Evolutionary conservation across 1,139 yeast genomes (phyloP).

Genomic region (Yamadazyma taylorii): DNA sequence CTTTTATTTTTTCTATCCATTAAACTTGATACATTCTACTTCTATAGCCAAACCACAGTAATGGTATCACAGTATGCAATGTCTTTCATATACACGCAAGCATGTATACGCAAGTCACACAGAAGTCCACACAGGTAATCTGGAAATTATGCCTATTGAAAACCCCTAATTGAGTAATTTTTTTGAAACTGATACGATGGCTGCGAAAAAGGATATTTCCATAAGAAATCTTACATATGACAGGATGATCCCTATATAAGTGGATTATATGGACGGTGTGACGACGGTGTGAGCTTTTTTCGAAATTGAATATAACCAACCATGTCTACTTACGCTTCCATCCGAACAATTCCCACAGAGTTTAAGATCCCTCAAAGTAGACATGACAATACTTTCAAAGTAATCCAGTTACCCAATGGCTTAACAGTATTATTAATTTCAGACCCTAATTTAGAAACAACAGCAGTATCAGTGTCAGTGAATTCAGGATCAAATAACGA

Average conservation of each 20-base stretch:
- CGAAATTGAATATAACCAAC: not conserved
- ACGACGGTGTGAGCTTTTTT: no score
- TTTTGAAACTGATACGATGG: not conserved
- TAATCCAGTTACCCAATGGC: conserved; percentile 55
- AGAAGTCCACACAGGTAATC: no score
- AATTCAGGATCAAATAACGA: conserved; percentile 66
- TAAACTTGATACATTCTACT: no score
- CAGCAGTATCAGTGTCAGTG: conserved; percentile 49
- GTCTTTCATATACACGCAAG: no score
- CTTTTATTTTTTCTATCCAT: conserved; percentile 4
- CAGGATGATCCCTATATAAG: not conserved
- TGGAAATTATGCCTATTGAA: conserved; percentile 7
- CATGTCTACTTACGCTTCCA: not conserved
- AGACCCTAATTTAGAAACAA: conserved; percentile 50
- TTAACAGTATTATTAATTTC: conserved; percentile 51
- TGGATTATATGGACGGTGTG: no score
- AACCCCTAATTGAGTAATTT: conserved; percentile 8
- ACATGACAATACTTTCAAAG: conserved; percentile 17
- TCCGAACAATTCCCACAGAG: not conserved
- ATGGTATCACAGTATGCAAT: no score
- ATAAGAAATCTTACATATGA: not conserved
- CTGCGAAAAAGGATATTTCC: conserved; percentile 2
- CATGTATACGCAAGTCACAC: no score
- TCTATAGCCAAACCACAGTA: no score
- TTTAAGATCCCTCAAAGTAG: conserved; percentile 7